phyloP scores from a whole-genome alignment of 225 moss, liverwort and hornwort genomes.

The Asterella californica region DNA sequence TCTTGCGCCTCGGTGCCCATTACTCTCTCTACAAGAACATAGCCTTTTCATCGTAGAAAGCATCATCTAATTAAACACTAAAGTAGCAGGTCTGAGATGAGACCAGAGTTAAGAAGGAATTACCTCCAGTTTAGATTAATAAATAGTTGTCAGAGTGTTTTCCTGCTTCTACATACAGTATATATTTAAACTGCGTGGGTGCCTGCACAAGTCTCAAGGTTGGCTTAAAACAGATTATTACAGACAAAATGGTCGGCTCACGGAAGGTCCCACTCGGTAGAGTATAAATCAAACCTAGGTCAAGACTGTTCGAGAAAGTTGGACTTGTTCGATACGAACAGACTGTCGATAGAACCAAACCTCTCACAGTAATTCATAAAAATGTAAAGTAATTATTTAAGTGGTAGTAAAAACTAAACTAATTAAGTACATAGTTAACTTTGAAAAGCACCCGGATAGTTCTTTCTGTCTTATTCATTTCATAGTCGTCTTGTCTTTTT shows the following conservation, averaged over 20 bases:
- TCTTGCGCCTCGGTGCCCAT: too few relatives aligned
- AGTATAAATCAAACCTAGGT: not conserved
- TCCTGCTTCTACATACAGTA: not conserved
- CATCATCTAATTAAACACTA: not conserved
- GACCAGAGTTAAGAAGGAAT: not conserved
- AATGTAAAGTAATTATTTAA: too few relatives aligned
- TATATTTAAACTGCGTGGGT: not conserved
- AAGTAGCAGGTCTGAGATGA: not conserved
- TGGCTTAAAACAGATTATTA: not conserved
- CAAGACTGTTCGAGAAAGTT: not conserved
- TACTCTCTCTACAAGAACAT: not conserved
- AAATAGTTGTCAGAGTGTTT: not conserved
- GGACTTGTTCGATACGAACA: too few relatives aligned
- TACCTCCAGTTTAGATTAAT: not conserved
- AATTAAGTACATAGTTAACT: too few relatives aligned
- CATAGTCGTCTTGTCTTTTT: too few relatives aligned
- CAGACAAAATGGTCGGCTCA: not conserved
- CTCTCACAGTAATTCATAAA: too few relatives aligned
- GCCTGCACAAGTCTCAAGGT: not conserved
- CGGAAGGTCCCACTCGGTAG: not conserved
- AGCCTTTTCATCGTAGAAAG: not conserved
- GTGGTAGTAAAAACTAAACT: too few relatives aligned
- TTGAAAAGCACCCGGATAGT: too few relatives aligned
- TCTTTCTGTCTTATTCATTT: too few relatives aligned
- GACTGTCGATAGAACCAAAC: too few relatives aligned